Base-by-base conservation (phyloP, 139 green algal genomes). In the Chlamydomonas incerta region DNA sequence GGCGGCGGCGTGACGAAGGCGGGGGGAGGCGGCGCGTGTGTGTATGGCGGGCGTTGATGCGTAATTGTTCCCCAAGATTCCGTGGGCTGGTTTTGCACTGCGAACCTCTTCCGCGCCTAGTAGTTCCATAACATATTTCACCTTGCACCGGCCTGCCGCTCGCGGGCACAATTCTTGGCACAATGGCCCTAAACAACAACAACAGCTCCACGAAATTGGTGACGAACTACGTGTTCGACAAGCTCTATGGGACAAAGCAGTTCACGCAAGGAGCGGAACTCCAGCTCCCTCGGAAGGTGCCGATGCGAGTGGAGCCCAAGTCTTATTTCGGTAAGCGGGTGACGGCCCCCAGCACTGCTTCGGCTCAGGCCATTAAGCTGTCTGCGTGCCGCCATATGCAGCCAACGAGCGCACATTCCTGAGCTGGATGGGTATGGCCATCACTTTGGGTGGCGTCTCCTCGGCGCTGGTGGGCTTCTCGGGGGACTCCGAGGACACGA, bases 371-470 rank as follows among this genome's bases (percentile, higher is more conserved):
- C n/a, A n/a, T n/a, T n/a, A n/a, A n/a, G n/a, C n/a, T n/a, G n/a
- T n/a, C n/a, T n/a, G n/a, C n/a, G n/a, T n/a, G n/a, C n/a, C n/a
- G 6, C 33, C n/a, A 23, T 34, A 50, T 88, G 76, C 90, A 98
- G 96, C 96, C 20, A 96, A 97, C 37, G 96, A 98, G 82, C 90
- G 96, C 58, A 98, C 96, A 0, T 98, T 95, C 85, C 86, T 98
- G 50, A 91, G 90, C 0, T 98, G 96, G 96, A 91, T 97, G 76
- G 87, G 89, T 74, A 98, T 98, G 95, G 95, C 95, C 23, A 91
- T 96, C 24, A 98, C 96, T 14, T 88, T 98, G 83, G 96, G 96
- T 28, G 95, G 94, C 33, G 91, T 98, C 11, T 93, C 92, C 0
- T 96, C 93, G 24, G 96, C 93, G 3, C 92, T 98, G 28, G 90